phyloP scores from a whole-genome alignment of 2,329 filamentous ascomycete genomes.

The Calonectria hawksworthii region DNA sequence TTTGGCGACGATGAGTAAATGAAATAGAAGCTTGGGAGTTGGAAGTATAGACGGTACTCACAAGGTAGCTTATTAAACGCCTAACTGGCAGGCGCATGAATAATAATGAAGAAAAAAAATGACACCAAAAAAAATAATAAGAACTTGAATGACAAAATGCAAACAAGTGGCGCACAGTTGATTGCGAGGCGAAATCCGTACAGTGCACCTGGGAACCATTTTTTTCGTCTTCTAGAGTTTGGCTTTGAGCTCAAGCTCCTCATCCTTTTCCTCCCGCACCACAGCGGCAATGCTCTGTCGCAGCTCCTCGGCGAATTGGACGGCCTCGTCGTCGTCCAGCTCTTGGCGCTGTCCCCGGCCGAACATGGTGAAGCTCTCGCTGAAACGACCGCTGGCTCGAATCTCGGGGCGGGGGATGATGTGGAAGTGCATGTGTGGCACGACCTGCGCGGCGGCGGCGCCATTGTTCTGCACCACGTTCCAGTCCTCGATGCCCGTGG shows the following conservation, averaged over 20 bases:
- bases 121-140: neutral
- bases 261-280: conserved; percentile 57
- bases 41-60: conserved; percentile 1
- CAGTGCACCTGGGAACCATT: neutral
- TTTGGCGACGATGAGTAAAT: conserved; percentile 83
- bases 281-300: conserved; percentile 64
- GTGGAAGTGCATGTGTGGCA: conserved; percentile 95
- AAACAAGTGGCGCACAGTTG: neutral
- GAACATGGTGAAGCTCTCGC: conserved; percentile 86
- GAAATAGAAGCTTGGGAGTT: neutral
- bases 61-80: neutral
- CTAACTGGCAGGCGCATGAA: conserved; percentile 4
- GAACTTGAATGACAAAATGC: neutral
- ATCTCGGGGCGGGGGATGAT: conserved; percentile 87
- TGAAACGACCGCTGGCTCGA: conserved; percentile 64
- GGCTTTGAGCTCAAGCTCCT: conserved; percentile 44
- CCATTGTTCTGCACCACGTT: conserved; percentile 99
- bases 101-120: neutral
- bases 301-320: conserved; percentile 68
- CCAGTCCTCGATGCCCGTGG: conserved; percentile 85
- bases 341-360: conserved; percentile 80
- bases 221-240: conserved; percentile 52
- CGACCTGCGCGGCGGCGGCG: conserved; percentile 89
- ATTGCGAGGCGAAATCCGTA: neutral
- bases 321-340: conserved; percentile 81